These are phyloP conservation scores for Aspergillus sp. DNA, from an alignment of 2,329 filamentous ascomycete genomes.

Conservation along the genomic window DNA sequence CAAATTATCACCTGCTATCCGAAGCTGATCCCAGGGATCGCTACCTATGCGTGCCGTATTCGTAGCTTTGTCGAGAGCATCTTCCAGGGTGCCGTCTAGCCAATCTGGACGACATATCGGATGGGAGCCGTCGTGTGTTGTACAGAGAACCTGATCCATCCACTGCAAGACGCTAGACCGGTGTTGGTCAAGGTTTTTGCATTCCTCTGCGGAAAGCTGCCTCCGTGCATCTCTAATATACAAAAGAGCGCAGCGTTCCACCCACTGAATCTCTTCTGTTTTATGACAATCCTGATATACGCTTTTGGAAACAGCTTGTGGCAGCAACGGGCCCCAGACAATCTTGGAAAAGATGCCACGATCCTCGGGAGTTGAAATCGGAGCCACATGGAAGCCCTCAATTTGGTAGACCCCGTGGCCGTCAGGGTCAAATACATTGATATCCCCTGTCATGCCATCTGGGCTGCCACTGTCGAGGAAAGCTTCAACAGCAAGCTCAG, in stretches of 20 bases:
- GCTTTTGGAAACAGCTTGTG: background rate
- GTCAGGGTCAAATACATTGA: background rate
- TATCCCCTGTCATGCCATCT: background rate
- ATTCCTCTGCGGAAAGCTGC: background rate
- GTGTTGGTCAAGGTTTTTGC: background rate
- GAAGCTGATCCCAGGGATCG: background rate
- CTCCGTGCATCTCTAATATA: background rate
- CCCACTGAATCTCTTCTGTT: background rate
- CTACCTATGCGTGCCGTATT: background rate
- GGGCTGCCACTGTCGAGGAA: background rate
- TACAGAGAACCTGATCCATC: background rate
- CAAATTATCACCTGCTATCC: background rate
- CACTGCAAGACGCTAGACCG: background rate
- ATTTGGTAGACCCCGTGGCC: background rate
- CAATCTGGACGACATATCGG: background rate
- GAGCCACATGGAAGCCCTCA: slow-evolving; percentile 5
- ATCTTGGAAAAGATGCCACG: slow-evolving; percentile 5
- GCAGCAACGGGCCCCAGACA: slow-evolving; percentile 1
- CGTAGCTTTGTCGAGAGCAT: background rate
- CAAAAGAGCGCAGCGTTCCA: slow-evolving; percentile 1
- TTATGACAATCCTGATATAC: background rate
- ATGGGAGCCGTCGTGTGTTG: background rate
- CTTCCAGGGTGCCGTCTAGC: background rate
- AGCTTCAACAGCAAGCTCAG: background rate
- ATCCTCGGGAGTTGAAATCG: background rate